Evolutionary conservation across 257 asterid species (phyloP).

Genomic region (Cordia subcordata): DNA sequence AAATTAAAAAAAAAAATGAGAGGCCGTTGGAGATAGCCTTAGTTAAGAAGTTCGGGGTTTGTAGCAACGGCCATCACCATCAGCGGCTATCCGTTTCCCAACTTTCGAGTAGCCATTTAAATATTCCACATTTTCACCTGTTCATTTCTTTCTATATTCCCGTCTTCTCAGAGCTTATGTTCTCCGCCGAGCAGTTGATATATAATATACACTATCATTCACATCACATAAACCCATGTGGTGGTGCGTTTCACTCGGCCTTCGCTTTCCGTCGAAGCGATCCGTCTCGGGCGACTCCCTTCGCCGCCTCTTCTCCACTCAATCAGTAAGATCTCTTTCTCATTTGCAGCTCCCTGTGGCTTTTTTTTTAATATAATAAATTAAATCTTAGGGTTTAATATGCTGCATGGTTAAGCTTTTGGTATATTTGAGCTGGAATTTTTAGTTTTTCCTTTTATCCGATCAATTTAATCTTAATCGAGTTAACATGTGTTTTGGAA

Average conservation of each 20-base stretch:
- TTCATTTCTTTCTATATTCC: not conserved
- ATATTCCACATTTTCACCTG: not conserved
- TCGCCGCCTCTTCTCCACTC: constrained; percentile 62
- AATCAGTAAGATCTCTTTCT: constrained; percentile 30
- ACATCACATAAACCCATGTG: constrained; percentile 41
- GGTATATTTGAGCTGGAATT: not conserved
- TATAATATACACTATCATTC: not conserved
- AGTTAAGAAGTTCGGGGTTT: not conserved
- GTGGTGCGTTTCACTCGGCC: constrained; percentile 91
- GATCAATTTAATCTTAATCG: not conserved
- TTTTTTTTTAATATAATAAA: not conserved
- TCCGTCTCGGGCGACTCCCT: constrained; percentile 50
- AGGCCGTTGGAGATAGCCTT: not conserved
- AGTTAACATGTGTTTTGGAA: not conserved
- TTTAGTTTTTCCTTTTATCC: not conserved
- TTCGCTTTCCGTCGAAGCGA: constrained; percentile 52
- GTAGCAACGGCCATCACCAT: not conserved
- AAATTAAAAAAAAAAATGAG: not conserved
- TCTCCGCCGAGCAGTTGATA: no score
- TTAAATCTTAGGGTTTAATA: not conserved
- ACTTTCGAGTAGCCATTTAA: not conserved
- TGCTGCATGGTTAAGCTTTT: not conserved
- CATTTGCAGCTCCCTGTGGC: not conserved
- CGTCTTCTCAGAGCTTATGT: constrained; percentile 1
- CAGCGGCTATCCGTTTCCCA: not conserved